Percentiles rank a stretch among this genome's conserved stretches.
phyloP scores from a whole-genome alignment of 441 rosid species.

The Jatropha podagrica region DNA sequence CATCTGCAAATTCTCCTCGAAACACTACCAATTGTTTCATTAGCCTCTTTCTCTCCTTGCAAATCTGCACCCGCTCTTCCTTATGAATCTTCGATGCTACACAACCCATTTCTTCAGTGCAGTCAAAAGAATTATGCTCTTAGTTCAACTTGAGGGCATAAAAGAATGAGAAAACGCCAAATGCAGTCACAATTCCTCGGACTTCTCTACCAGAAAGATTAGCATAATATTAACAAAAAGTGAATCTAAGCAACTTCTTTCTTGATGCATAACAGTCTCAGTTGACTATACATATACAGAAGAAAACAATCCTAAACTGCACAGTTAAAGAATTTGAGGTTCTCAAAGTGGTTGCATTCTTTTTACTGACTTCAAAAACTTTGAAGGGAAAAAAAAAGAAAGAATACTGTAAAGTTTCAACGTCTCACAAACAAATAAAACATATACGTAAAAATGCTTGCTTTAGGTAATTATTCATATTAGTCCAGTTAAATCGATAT shows the following conservation, averaged over 20 bases:
- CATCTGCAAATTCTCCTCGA: slow-evolving; percentile 84
- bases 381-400: not conserved
- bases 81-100: slow-evolving; percentile 77
- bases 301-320: not conserved
- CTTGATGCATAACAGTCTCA: not conserved
- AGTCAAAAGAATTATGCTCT: not conserved
- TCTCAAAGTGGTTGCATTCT: not conserved
- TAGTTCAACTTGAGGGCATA: slow-evolving; percentile 15
- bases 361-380: slow-evolving; percentile 6
- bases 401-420: not conserved
- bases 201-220: not conserved
- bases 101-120: slow-evolving; percentile 62
- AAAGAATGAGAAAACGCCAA: slow-evolving; percentile 9
- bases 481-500: slow-evolving; percentile 6
- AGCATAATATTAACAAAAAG: not conserved
- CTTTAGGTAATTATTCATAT: not conserved
- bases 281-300: not conserved
- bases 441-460: not conserved
- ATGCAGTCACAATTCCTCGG: slow-evolving; percentile 12
- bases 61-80: slow-evolving; percentile 70
- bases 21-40: slow-evolving; percentile 68
- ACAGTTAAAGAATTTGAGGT: not conserved
- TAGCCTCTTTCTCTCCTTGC: slow-evolving; percentile 84
- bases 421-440: not conserved
- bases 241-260: slow-evolving; percentile 1